Conservation (phyloP, 2,329 filamentous ascomycete genomes). For the Hymenoscyphus repandus region DNA sequence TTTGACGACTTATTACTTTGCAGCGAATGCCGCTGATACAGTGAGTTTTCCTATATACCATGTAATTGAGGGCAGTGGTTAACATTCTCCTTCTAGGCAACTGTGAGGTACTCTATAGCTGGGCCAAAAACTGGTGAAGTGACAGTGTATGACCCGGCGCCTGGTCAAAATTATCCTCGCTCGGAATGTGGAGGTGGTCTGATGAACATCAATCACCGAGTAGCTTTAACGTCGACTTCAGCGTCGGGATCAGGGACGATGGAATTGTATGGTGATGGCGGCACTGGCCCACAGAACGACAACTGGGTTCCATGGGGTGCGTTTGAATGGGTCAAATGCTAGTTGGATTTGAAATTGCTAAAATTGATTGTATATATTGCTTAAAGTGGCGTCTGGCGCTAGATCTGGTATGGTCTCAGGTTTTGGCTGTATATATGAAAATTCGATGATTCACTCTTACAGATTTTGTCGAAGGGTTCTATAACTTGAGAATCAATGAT, state of each 20-base stretch:
- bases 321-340: conserved; percentile 4
- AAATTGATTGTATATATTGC: too few relatives aligned
- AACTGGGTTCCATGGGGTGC: conserved; percentile 7
- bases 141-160: not conserved
- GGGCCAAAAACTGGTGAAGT: not conserved
- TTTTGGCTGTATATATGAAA: too few relatives aligned
- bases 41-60: not conserved
- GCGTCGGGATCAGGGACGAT: conserved; percentile 1
- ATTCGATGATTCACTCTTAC: too few relatives aligned
- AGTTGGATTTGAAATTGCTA: too few relatives aligned
- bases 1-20: conserved; percentile 2
- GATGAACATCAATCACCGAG: conserved; percentile 1
- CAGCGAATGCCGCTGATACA: not conserved
- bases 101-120: not conserved
- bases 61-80: not conserved
- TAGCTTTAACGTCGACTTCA: not conserved
- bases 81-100: not conserved
- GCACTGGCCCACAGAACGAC: not conserved
- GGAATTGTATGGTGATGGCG: conserved; percentile 4
- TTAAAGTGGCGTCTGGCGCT: too few relatives aligned
- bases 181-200: conserved; percentile 5
- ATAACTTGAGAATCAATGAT: too few relatives aligned
- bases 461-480: too few relatives aligned
- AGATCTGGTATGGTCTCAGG: too few relatives aligned
- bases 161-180: conserved; percentile 1